Conservation (phyloP, 192 early-diverging fungal genomes). For the Rhizophagus sp. region DNA sequence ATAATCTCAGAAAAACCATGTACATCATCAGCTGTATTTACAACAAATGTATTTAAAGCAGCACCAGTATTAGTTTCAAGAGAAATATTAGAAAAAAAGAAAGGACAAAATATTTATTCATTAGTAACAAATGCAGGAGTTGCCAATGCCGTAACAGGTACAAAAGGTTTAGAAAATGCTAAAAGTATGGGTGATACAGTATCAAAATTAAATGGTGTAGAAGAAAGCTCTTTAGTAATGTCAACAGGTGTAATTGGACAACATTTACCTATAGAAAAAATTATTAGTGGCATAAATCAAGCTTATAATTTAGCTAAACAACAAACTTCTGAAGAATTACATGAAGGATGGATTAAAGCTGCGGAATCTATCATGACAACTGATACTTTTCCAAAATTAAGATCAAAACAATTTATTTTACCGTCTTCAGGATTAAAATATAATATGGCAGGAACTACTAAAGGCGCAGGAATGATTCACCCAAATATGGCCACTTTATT, state of each 20-base stretch:
- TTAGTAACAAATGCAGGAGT: constrained; percentile 89
- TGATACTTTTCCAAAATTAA: constrained; percentile 94
- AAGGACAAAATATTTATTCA: constrained; percentile 44
- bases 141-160: constrained; percentile 96
- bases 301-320: constrained; percentile 29
- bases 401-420: constrained; percentile 56
- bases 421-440: constrained; percentile 53
- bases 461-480: constrained; percentile 99
- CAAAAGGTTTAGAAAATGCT: constrained; percentile 79
- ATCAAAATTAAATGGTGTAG: constrained; percentile 50
- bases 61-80: constrained; percentile 83
- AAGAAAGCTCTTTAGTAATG: constrained; percentile 73
- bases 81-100: constrained; percentile 55
- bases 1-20: constrained; percentile 72
- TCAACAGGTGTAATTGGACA: constrained; percentile 98
- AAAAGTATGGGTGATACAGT: constrained; percentile 62
- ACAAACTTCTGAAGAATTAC: constrained; percentile 44
- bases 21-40: constrained; percentile 87
- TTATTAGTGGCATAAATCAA: constrained; percentile 64
- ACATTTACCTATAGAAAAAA: constrained; percentile 80
- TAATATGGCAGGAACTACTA: constrained; percentile 91
- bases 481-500: constrained; percentile 98
- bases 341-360: constrained; percentile 78
- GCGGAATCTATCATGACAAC: constrained; percentile 96
- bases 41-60: constrained; percentile 88